A percentile compares a stretch with the other conserved stretches of the same genome.
Conservation (phyloP, 768 basidiomycete genomes). For the Amyloporia xantha region DNA sequence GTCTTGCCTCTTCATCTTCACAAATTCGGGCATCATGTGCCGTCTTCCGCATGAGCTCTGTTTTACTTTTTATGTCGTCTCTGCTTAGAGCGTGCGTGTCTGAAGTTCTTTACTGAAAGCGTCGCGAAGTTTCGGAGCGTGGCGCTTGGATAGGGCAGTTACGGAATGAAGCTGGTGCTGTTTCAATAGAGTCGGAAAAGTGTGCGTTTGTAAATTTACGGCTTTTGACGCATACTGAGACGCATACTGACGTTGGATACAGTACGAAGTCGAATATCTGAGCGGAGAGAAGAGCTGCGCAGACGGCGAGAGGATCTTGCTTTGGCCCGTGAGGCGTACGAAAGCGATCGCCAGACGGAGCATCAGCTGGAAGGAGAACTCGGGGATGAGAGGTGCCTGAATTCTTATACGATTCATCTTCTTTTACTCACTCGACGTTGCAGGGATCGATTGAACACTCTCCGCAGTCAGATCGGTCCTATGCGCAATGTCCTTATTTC, state of each 20-base stretch:
- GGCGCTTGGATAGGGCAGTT: conserved; percentile 47
- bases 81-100: conserved; percentile 9
- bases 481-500: conserved; percentile 62
- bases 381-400: conserved; percentile 32
- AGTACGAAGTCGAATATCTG: conserved; percentile 40
- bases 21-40: background rate
- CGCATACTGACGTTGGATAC: background rate
- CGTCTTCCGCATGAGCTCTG: background rate
- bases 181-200: conserved; percentile 10
- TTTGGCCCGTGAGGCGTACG: conserved; percentile 34
- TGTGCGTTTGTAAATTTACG: conserved; percentile 8
- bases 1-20: conserved; percentile 6
- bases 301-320: conserved; percentile 41
- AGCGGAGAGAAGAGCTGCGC: conserved; percentile 37
- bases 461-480: conserved; percentile 43
- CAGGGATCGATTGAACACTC: conserved; percentile 42
- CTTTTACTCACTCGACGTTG: conserved; percentile 6
- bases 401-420: conserved; percentile 6
- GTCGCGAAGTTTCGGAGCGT: conserved; percentile 63
- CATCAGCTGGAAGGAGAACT: conserved; percentile 28
- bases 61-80: background rate
- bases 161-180: conserved; percentile 17
- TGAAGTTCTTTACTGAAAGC: conserved; percentile 38
- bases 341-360: conserved; percentile 32
- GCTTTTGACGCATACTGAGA: too few species aligned